A percentile compares a stretch with the other conserved stretches of the same genome.
Conservation (phyloP, 2,329 filamentous ascomycete species). For the Zymoseptoria tritici region DNA sequence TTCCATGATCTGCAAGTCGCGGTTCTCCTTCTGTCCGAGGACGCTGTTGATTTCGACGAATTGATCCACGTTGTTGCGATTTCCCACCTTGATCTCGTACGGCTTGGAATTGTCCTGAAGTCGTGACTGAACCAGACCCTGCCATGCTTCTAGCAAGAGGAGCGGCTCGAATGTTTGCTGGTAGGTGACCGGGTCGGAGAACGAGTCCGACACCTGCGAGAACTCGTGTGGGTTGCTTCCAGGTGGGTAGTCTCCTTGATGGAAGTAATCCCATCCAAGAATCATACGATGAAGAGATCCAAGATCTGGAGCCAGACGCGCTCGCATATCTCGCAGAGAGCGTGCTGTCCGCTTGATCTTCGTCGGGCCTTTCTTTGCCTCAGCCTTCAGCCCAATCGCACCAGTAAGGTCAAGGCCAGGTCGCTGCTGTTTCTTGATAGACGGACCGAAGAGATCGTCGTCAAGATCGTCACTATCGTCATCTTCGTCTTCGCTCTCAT, state of each 20-base stretch:
- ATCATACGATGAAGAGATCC: constrained; percentile 77
- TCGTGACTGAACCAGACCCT: constrained; percentile 81
- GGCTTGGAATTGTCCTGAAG: constrained; percentile 75
- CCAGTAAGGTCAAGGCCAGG: constrained; percentile 27
- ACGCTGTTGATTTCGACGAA: constrained; percentile 87
- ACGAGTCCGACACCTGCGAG: constrained; percentile 67
- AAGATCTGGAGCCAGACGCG: constrained; percentile 83
- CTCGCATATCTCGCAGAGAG: constrained; percentile 88
- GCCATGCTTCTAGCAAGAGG: constrained; percentile 89
- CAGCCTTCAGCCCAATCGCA: constrained; percentile 26
- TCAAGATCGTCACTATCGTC: constrained; percentile 31
- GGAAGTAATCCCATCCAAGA: constrained; percentile 91
- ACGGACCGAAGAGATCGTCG: constrained; percentile 54
- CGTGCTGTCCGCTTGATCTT: constrained; percentile 76
- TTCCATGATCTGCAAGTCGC: constrained; percentile 66
- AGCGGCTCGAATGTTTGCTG: constrained; percentile 85
- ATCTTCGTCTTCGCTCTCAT: constrained; percentile 49
- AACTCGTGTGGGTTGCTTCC: constrained; percentile 62
- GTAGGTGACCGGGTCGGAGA: constrained; percentile 69
- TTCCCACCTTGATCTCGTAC: constrained; percentile 82
- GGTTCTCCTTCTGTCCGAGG: constrained; percentile 62
- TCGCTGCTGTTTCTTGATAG: constrained; percentile 30
- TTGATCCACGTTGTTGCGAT: constrained; percentile 81
- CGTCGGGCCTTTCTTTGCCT: constrained; percentile 61
- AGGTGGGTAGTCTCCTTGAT: constrained; percentile 78